Base-by-base conservation (phyloP, 2,329 filamentous ascomycete species). In the Paraphoma chrysanthemicola region DNA sequence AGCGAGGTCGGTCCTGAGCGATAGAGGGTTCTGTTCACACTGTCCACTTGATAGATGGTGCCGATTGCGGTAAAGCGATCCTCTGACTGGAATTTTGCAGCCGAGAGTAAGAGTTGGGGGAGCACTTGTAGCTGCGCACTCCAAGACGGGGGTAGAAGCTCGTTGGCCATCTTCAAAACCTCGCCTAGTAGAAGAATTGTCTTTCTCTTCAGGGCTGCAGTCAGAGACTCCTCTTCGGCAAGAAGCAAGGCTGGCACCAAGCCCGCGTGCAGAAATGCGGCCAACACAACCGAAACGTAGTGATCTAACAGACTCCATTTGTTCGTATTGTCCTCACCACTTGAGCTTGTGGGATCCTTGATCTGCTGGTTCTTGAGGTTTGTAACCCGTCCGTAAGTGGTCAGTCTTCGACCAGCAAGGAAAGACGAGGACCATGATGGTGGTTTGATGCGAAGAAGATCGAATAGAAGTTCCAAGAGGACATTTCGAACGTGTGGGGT, bases 41-140 rank as follows among this genome's bases (percentile, higher is more conserved):
- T 97, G 79, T 97, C 97, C 51, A 99, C 96, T 73, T 98, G 95
- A 70, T 98, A 99, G 11, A 99, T 92, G 16, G 96, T 96, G 7
- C 92, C 89, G 7, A 92, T 93, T 6, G 94, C 92, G 54, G 90
- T 83, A 65, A 93, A 93, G 52, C 92, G 88, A 23, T 88, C 85
- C 30, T 93, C 87, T 17, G 87, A 83, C 18, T 86, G 82, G 66
- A 93, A 92, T 33, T 88, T 85, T 1, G 91, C 85, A 4, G 93
- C 92, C 0, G 89, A 87, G 6, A 89, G 84, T 68, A 99, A 90
- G 1, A 98, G 82, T 59, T 94, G 90, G 0, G 95, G 95, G 16
- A 99, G 85, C 6, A 97, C 85, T 71, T 99, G 95, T 23, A 99
- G 81, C 46, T 92, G 86, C 48, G 89, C 87, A 71, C 92, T 97